Conservation (phyloP, 208 protist genomes). For the Acanthamoeba castellanii region DNA sequence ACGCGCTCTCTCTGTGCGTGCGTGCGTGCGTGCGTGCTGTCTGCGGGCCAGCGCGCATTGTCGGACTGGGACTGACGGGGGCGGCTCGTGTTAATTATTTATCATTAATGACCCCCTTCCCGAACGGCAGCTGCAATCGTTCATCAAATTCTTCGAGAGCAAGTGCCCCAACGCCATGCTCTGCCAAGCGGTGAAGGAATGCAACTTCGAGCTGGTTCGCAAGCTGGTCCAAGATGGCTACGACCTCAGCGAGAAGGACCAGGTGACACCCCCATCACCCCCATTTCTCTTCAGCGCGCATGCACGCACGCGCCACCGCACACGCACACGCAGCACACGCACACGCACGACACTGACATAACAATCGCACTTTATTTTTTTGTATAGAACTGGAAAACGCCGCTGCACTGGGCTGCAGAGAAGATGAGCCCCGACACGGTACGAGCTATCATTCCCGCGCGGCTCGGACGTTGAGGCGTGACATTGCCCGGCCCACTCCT, state of each 20-base stretch:
- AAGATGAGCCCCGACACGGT: constrained; percentile 1
- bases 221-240: constrained; percentile 20
- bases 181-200: constrained; percentile 17
- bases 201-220: neutral
- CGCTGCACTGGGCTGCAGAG: constrained; percentile 37
- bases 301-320: no score
- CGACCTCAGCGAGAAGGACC: constrained; percentile 38
- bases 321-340: neutral
- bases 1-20: neutral
- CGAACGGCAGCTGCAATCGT: neutral
- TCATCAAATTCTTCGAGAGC: neutral
- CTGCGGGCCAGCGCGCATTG: no score
- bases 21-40: neutral
- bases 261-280: neutral
- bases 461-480: neutral
- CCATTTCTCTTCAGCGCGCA: neutral
- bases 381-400: neutral
- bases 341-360: neutral
- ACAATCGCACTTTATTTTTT: neutral
- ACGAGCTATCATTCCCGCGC: neutral
- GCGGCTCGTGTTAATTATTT: neutral
- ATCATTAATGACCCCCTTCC: neutral
- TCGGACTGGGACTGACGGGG: no score
- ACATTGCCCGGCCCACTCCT: no score
- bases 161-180: constrained; percentile 11